A percentile compares a stretch with the other conserved stretches of the same genome.
Conservation (phyloP, 495 filamentous ascomycete species). For the Hypoxylon trugodes region DNA sequence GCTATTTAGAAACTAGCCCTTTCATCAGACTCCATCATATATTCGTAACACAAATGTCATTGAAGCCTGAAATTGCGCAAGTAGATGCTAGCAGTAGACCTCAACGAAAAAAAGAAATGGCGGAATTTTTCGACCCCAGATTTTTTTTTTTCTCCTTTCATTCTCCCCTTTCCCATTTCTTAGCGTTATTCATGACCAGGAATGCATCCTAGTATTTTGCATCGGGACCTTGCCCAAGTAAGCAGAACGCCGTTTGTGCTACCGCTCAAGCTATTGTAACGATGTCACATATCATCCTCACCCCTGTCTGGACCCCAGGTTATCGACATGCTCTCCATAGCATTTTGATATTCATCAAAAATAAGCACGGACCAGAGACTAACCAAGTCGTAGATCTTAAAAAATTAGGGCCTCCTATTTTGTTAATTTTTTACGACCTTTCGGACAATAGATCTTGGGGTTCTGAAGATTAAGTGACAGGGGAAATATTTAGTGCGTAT, state of each 20-base stretch:
- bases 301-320: conserved; percentile 26
- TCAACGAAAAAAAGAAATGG: conserved; percentile 7
- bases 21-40: neutral
- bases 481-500: too few species aligned
- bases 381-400: conserved; percentile 24
- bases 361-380: conserved; percentile 12
- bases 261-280: conserved; percentile 16
- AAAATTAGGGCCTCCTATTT: neutral
- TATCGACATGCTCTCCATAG: conserved; percentile 5
- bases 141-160: conserved; percentile 10
- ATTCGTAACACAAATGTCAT: neutral
- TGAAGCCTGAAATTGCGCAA: conserved; percentile 14
- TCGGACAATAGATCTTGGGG: too few species aligned
- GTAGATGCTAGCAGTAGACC: neutral
- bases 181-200: conserved; percentile 3
- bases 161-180: conserved; percentile 34
- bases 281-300: neutral
- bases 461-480: too few species aligned
- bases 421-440: too few species aligned
- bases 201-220: conserved; percentile 26
- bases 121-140: conserved; percentile 35
- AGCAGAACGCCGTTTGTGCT: conserved; percentile 20
- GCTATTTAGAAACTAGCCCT: neutral
- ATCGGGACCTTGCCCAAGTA: conserved; percentile 28
- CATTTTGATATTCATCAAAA: conserved; percentile 11